A percentile compares a stretch with the other conserved stretches of the same genome.
Conservation (phyloP, 139 green algal genomes). For the Micromonas commoda region DNA sequence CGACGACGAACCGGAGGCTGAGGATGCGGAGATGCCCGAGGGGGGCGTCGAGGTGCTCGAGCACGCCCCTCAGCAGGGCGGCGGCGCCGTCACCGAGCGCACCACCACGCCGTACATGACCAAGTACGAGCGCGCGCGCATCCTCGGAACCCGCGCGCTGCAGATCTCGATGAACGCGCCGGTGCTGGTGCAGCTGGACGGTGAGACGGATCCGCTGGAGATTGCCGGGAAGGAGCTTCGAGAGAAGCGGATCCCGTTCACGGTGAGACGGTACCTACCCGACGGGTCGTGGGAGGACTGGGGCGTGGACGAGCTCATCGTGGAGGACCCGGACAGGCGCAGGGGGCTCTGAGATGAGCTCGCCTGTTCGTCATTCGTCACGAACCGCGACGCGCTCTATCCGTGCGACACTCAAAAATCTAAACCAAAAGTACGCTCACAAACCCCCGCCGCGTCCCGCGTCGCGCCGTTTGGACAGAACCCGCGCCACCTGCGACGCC, state of each 20-base stretch:
- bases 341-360: background rate
- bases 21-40: background rate
- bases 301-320: slow-evolving; percentile 78
- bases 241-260: slow-evolving; percentile 96
- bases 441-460: background rate
- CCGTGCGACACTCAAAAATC: background rate
- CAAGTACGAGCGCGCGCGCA: slow-evolving; percentile 91
- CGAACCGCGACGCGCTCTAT: background rate
- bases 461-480: background rate
- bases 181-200: slow-evolving; percentile 84
- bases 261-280: slow-evolving; percentile 89
- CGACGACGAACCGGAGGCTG: background rate
- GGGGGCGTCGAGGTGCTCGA: background rate
- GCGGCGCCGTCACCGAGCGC: background rate
- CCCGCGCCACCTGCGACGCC: background rate
- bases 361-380: background rate
- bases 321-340: slow-evolving; percentile 21
- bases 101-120: slow-evolving; percentile 92
- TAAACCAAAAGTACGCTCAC: background rate
- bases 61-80: background rate
- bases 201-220: slow-evolving; percentile 68
- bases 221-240: slow-evolving; percentile 91
- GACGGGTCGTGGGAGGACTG: slow-evolving; percentile 95
- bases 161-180: slow-evolving; percentile 98
- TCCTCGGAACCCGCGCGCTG: slow-evolving; percentile 88